These are phyloP conservation scores for Verticillium dahliae DNA, from an alignment of 2,329 filamentous ascomycete species.

Conservation along the genomic window DNA sequence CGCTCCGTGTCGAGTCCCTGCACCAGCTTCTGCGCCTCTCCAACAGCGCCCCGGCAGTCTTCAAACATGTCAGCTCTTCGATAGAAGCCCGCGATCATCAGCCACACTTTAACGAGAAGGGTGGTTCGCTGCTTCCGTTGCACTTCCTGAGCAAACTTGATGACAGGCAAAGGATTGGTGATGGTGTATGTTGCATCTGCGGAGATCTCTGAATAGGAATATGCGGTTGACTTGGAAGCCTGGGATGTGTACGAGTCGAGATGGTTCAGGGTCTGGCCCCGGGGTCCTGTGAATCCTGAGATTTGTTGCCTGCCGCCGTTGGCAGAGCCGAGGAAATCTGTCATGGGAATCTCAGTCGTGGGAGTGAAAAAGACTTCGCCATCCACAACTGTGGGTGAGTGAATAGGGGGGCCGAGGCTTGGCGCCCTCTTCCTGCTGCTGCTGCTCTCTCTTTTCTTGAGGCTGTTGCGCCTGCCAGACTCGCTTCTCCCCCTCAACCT, in stretches of 20 bases:
- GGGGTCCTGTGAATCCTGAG: conserved; percentile 33
- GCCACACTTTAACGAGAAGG: conserved; percentile 74
- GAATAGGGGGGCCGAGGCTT: conserved; percentile 32
- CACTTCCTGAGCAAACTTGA: conserved; percentile 50
- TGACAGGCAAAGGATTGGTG: conserved; percentile 40
- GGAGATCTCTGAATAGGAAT: conserved; percentile 30
- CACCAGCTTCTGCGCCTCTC: conserved; percentile 75
- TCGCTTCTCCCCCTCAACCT: conserved; percentile 37
- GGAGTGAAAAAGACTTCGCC: conserved; percentile 46
- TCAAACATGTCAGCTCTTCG: conserved; percentile 72
- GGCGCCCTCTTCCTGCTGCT: conserved; percentile 37
- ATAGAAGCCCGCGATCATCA: conserved; percentile 85
- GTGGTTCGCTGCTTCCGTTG: conserved; percentile 41
- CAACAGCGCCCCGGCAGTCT: conserved; percentile 71
- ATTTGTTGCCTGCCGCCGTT: conserved; percentile 32
- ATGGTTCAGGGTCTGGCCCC: conserved; percentile 34
- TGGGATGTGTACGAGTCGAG: conserved; percentile 39
- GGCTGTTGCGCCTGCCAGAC: conserved; percentile 41
- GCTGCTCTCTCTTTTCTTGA: conserved; percentile 47
- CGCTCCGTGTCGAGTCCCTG: conserved; percentile 60
- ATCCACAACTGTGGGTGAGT: conserved; percentile 37
- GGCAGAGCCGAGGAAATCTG: conserved; percentile 32
- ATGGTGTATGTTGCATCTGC: conserved; percentile 35
- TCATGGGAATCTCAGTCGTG: conserved; percentile 29
- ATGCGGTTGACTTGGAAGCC: conserved; percentile 29